Evolutionary conservation across 2,329 filamentous ascomycete species (phyloP), one percentile per base, ranked within the genome.

Genomic region (Diaporthe vexans): DNA sequence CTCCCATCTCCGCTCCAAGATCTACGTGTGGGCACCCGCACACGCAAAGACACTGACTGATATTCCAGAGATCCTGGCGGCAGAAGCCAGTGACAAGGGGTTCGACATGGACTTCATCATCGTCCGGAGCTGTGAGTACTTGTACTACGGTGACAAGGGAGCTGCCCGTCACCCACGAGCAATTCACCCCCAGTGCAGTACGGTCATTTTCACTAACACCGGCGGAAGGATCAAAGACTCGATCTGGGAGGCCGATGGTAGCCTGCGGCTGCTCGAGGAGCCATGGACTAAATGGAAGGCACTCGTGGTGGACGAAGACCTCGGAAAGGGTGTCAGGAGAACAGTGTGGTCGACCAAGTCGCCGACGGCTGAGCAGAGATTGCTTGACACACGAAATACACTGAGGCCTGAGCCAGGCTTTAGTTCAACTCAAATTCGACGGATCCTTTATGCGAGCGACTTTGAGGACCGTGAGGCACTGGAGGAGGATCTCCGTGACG

Each of bases 301-400:
- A 13, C 58, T 61, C 58, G 58, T 43, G 1, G 13, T 19, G 4
- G 26, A 43, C 9, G n/a, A 61, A 61, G 37, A 61, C 15, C n/a
- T 61, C 15, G 58, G 37, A 24, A 13, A 61, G 9, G 58, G 58
- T 43, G 58, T 43, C 9, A 29, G 35, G 37, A 43, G 35, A 29
- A 61, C 58, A 11, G 58, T 61, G 58, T 61, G 58, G 58, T 61
- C 58, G 35, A 13, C 58, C 37, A 61, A 13, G 35, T 26, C 35
- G 26, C 15, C n/a, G 37, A 61, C 37, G 26, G 26, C 58, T 3
- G 35, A 59, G n/a, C 57, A 59, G 35, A 59, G 57, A 35, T 0
- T 59, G 3, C 35, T 59, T 15, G 57, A 59, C 35, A 59, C 57
- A 40, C 35, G 13, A 10, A 40, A 59, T 40, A 59, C 57, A 26